These are phyloP conservation scores for Phaeosphaeria sp. DNA, from an alignment of 2,329 filamentous ascomycete species.

Conservation along the genomic window DNA sequence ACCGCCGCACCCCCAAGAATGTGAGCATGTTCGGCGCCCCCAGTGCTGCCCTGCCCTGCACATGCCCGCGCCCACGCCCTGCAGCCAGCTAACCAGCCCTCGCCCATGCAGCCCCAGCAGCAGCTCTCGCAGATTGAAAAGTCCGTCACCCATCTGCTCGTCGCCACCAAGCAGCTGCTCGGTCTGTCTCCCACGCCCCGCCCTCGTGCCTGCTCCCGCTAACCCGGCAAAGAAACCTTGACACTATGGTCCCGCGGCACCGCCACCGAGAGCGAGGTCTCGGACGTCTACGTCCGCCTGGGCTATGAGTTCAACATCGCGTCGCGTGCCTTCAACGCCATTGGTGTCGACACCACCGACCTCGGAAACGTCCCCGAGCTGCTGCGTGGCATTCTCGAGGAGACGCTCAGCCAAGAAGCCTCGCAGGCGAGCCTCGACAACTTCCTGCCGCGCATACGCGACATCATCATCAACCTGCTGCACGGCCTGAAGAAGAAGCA, in stretches of 20 bases:
- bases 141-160: conserved; percentile 88
- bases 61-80: conserved; percentile 2
- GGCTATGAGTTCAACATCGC: conserved; percentile 99
- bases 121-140: conserved; percentile 97
- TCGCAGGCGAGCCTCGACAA: conserved; percentile 91
- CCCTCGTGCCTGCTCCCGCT: conserved; percentile 15
- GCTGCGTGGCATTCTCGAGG: conserved; percentile 87
- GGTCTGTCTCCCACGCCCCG: conserved; percentile 21
- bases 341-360: conserved; percentile 93
- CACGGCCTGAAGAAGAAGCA: conserved; percentile 98
- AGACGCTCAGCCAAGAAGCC: conserved; percentile 95
- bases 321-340: conserved; percentile 93
- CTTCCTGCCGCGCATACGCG: conserved; percentile 91
- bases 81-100: conserved; percentile 22
- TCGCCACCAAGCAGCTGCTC: conserved; percentile 96
- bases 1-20: conserved; percentile 45
- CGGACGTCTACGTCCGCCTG: conserved; percentile 95
- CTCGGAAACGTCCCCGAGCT: conserved; percentile 94
- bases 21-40: conserved; percentile 32
- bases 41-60: conserved; percentile 1
- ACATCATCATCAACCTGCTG: conserved; percentile 97
- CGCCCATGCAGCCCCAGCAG: conserved; percentile 65
- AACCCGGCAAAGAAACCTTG: conserved; percentile 70
- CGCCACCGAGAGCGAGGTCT: conserved; percentile 92
- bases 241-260: conserved; percentile 96